Conservation (phyloP, 176 grass and related monocot genomes). For the Hordeum marinum region DNA sequence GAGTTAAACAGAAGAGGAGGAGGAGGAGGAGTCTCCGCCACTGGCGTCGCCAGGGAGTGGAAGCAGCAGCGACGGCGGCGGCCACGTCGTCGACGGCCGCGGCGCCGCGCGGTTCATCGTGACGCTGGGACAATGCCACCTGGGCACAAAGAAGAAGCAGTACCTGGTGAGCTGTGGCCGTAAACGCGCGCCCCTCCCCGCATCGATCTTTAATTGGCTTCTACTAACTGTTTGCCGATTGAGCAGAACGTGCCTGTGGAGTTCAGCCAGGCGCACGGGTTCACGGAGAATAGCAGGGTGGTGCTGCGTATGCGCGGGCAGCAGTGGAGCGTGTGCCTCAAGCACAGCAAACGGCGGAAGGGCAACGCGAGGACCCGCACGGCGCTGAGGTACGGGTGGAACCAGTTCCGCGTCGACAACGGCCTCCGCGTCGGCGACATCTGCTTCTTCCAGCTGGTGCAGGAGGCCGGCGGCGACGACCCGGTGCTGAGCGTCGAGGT, state of each 20-base stretch:
- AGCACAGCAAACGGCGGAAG: background rate
- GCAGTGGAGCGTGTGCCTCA: constrained; percentile 32
- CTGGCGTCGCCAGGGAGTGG: background rate
- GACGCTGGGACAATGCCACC: constrained; percentile 26
- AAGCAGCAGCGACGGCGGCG: background rate
- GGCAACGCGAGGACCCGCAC: background rate
- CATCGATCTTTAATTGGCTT: background rate
- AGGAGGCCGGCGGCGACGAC: background rate
- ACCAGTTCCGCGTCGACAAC: constrained; percentile 37
- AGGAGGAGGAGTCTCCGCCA: background rate
- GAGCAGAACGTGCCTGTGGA: constrained; percentile 33
- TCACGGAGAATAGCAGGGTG: constrained; percentile 9
- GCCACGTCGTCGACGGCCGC: no score
- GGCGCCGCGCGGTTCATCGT: constrained; percentile 15
- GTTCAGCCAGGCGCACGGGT: constrained; percentile 35
- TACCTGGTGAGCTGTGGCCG: constrained; percentile 33
- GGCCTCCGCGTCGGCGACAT: constrained; percentile 30
- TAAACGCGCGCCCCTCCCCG: background rate
- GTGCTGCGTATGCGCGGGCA: constrained; percentile 23
- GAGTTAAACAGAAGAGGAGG: background rate
- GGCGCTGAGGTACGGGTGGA: constrained; percentile 36
- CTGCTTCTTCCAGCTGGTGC: constrained; percentile 30
- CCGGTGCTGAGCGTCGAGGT: constrained; percentile 38
- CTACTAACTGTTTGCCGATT: no score
- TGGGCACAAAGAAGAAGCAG: constrained; percentile 21